Base-by-base conservation (phyloP, 1,284 basidiomycete species). In the Heliocybe sulcata region DNA sequence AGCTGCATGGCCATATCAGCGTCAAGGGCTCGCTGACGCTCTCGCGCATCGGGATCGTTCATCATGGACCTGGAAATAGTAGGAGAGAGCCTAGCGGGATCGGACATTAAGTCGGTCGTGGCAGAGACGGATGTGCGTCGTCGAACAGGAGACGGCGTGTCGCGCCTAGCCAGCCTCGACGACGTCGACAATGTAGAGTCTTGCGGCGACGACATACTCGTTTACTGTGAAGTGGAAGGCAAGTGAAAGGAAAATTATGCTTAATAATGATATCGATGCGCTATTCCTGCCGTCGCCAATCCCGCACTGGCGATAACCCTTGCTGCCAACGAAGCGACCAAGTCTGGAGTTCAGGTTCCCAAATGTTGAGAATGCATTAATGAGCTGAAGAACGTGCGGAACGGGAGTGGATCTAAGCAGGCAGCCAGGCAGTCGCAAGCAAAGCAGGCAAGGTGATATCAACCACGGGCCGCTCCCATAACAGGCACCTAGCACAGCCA, bases 1-100 rank as follows among this genome's bases (percentile, higher is more conserved):
- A 92, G 80, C 54, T 92, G 88, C 65, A 90, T 79, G 49, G 90
- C 90, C 80, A 91, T 89, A 63, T 92, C 89, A 0, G 85, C 90
- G 60, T 92, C 90, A 82, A 92, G 86, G 1, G 86, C 81, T n/a
- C 87, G 78, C 70, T 92, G 90, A 16, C 90, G 80, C 65, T 92
- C 90, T 52, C 81, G 75, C 22, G 78, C 81, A 55, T 87, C 80
- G 0, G 85, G 83, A 64, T 89, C 85, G 69, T 83, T 76, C 65
- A 89, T 85, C 59, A 79, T 78, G 9, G 83, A 76, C 38, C 86
- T 79, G 1, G 71, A 66, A 22, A 86, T 68, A 0, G 82, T 83
- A 1, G 89, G 87, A 0, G 88, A 89, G 56, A 77, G 77, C 35
- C 83, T 78, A 16, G 38, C 12, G 31, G 77, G 69, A 2, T 68